Evolutionary conservation across 345 rosid genomes (phyloP).

Genomic region (Excoecaria cochinchinensis): DNA sequence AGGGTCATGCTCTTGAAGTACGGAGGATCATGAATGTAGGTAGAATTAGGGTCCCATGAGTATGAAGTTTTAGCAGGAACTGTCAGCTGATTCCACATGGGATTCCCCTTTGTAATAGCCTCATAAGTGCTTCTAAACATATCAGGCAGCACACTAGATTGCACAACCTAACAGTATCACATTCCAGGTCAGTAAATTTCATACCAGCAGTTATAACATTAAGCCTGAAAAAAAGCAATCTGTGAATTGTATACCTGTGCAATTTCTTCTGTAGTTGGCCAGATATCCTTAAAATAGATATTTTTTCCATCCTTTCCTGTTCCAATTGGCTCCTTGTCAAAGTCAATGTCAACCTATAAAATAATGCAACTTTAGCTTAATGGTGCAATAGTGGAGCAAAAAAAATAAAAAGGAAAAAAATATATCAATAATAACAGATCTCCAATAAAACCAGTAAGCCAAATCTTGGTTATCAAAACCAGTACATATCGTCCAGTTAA

Average conservation of each 20-base stretch:
- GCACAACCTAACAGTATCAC: slow-evolving; percentile 61
- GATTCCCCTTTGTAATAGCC: slow-evolving; percentile 91
- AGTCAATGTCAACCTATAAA: slow-evolving; percentile 88
- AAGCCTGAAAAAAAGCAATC: no score
- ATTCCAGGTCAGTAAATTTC: slow-evolving; percentile 16
- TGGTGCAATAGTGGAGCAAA: no score
- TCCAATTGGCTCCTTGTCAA: slow-evolving; percentile 92
- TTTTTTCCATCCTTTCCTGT: slow-evolving; percentile 75
- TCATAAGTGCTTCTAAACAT: slow-evolving; percentile 93
- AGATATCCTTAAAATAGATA: slow-evolving; percentile 82
- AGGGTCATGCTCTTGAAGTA: slow-evolving; percentile 93
- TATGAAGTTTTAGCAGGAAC: slow-evolving; percentile 61
- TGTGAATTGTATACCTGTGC: slow-evolving; percentile 57
- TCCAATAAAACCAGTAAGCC: no score
- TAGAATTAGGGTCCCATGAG: slow-evolving; percentile 85
- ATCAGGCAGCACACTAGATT: slow-evolving; percentile 88
- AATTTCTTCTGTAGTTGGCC: slow-evolving; percentile 92
- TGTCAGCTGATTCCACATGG: slow-evolving; percentile 84
- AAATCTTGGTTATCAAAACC: no score
- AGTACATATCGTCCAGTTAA: no score
- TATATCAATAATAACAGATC: no score
- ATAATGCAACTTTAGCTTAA: no score
- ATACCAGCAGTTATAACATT: neutral
- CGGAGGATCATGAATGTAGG: slow-evolving; percentile 98
- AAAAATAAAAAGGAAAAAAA: no score